These are phyloP conservation scores for Tolypocladium sp. DNA, from an alignment of 2,329 filamentous ascomycete species.

Conservation along the genomic window DNA sequence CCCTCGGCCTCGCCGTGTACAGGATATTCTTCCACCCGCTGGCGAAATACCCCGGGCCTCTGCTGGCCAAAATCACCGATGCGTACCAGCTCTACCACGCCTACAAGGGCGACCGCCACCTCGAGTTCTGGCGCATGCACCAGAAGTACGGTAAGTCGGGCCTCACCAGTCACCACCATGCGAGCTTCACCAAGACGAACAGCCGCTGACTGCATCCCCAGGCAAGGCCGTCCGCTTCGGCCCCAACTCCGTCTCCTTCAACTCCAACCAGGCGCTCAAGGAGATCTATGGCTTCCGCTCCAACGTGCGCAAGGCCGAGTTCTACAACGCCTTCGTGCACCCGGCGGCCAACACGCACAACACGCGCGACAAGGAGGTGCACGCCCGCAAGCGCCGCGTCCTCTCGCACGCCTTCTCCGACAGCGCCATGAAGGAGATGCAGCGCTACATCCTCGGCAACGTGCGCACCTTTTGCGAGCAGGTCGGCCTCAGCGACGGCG, in stretches of 20 bases:
- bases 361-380: constrained; percentile 56
- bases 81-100: constrained; percentile 63
- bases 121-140: constrained; percentile 64
- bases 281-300: constrained; percentile 56
- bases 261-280: constrained; percentile 58
- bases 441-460: constrained; percentile 56
- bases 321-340: constrained; percentile 66
- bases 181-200: background rate
- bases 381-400: constrained; percentile 63
- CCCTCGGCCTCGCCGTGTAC: constrained; percentile 38
- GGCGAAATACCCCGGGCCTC: constrained; percentile 54
- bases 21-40: constrained; percentile 55
- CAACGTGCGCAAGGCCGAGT: constrained; percentile 59
- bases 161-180: background rate
- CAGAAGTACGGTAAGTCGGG: constrained; percentile 52
- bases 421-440: constrained; percentile 56
- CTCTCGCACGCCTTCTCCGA: constrained; percentile 66
- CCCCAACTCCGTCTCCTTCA: constrained; percentile 70
- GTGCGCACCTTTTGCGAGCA: constrained; percentile 57
- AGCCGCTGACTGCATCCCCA: constrained; percentile 12
- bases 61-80: constrained; percentile 54
- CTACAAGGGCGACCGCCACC: constrained; percentile 64
- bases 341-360: constrained; percentile 67
- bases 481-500: constrained; percentile 33
- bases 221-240: constrained; percentile 66